These are phyloP conservation scores for Cytospora leucostoma DNA, from an alignment of 2,329 filamentous ascomycete genomes.

Conservation along the genomic window DNA sequence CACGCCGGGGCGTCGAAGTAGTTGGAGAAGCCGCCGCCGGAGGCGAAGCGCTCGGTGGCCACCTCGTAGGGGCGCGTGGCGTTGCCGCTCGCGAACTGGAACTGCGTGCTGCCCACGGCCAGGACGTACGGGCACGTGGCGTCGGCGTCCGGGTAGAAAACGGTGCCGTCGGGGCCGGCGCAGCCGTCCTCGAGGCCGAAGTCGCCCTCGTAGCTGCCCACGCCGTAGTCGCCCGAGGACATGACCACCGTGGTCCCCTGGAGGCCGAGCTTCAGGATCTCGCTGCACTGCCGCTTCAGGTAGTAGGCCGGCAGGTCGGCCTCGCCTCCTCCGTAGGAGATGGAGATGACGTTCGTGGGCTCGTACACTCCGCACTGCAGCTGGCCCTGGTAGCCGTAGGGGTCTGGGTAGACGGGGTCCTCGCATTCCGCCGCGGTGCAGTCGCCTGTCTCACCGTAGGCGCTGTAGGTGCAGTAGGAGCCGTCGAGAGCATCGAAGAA, in stretches of 20 bases:
- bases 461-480: constrained; percentile 44
- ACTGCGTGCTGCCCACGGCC: constrained; percentile 41
- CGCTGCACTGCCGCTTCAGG: constrained; percentile 45
- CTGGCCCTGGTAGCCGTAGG: constrained; percentile 51
- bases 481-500: constrained; percentile 55
- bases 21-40: constrained; percentile 40
- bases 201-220: constrained; percentile 38
- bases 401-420: constrained; percentile 52
- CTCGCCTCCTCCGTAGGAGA: constrained; percentile 54
- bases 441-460: constrained; percentile 50
- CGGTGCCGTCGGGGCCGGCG: constrained; percentile 38
- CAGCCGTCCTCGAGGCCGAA: constrained; percentile 35
- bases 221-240: constrained; percentile 45
- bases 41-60: constrained; percentile 33
- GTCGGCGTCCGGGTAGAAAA: constrained; percentile 49
- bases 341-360: constrained; percentile 53
- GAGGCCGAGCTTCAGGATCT: constrained; percentile 50
- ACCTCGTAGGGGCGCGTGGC: constrained; percentile 27
- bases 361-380: constrained; percentile 40
- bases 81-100: constrained; percentile 27
- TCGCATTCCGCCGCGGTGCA: constrained; percentile 39
- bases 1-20: constrained; percentile 36
- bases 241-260: constrained; percentile 45
- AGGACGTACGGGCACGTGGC: constrained; percentile 51
- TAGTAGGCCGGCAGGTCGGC: constrained; percentile 48